Conservation (phyloP, 306 rosid species). For the apple (Malus domestica) region ASM211411v1 NC_041800.1:764501-765000, state of each 20-base stretch:
- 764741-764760: conserved; percentile 87
- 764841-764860: not conserved
- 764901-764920: conserved; percentile 1
- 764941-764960: not conserved
- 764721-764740: conserved; percentile 82
- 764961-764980: not conserved
- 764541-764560: not conserved
- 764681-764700: conserved; percentile 75
- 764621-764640: not conserved
- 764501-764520: not conserved
- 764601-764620: not conserved
- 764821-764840: not conserved
- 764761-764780: conserved; percentile 74
- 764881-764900: not conserved
- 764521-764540: not conserved
- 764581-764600: not conserved
- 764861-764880: not conserved
- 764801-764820: conserved; percentile 8
- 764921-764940: conserved; percentile 4
- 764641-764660: not conserved
- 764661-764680: conserved; percentile 53
- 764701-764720: conserved; percentile 86
- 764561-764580: conserved; percentile 4
- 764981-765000: not conserved
- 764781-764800: conserved; percentile 33